Evolutionary conservation across 2,329 filamentous ascomycete species (phyloP).

Genomic region (Alternaria metachromatica): DNA sequence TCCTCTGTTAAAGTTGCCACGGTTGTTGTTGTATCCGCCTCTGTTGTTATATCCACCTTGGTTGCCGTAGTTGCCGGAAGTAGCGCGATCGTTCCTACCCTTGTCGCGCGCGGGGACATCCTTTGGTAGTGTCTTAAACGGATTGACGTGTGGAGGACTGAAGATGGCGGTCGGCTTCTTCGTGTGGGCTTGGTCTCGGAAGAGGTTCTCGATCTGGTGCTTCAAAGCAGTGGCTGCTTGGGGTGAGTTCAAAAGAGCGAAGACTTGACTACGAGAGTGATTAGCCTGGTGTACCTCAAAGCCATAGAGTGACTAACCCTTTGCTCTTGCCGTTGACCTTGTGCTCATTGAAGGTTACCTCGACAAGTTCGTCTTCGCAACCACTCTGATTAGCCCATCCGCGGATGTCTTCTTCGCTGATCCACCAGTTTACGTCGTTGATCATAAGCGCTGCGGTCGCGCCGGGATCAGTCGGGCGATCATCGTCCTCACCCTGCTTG

Average conservation of each 20-base stretch:
- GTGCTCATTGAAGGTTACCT: conserved; percentile 96
- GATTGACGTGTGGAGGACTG: conserved; percentile 78
- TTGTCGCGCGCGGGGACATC: conserved; percentile 78
- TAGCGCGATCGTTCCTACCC: conserved; percentile 64
- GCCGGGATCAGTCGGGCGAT: conserved; percentile 63
- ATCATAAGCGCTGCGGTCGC: conserved; percentile 78
- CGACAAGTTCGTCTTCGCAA: conserved; percentile 84
- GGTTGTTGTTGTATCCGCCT: conserved; percentile 52
- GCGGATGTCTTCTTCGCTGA: conserved; percentile 85
- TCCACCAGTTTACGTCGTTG: conserved; percentile 96
- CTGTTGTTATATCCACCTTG: conserved; percentile 55
- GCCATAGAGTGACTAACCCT: conserved; percentile 66
- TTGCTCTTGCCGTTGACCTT: conserved; percentile 99
- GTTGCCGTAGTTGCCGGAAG: conserved; percentile 51
- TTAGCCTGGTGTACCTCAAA: conserved; percentile 11
- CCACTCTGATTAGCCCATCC: conserved; percentile 82
- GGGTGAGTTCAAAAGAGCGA: conserved; percentile 81
- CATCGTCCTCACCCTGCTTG: conserved; percentile 62
- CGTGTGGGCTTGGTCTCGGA: conserved; percentile 62
- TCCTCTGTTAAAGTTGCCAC: conserved; percentile 44
- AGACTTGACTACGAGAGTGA: conserved; percentile 66
- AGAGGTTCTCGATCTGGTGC: conserved; percentile 74
- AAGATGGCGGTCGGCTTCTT: conserved; percentile 77
- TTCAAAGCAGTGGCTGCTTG: conserved; percentile 88
- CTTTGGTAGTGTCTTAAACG: conserved; percentile 89